Conservation (phyloP, 2,329 filamentous ascomycete species). For the Aspergillus sp. region DNA sequence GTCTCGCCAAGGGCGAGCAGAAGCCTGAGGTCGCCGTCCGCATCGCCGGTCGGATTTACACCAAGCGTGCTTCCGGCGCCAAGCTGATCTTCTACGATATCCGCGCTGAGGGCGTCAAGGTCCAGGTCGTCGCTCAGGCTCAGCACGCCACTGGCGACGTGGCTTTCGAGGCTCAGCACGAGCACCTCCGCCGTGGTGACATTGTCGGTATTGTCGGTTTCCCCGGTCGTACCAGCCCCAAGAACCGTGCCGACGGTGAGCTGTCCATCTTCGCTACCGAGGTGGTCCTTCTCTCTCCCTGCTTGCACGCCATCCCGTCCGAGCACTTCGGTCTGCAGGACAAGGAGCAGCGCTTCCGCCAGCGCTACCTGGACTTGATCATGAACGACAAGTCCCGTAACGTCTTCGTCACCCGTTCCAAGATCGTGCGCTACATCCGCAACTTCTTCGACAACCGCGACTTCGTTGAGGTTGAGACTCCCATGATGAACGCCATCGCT, state of each 20-base stretch:
- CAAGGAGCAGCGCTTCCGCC: conserved; percentile 86
- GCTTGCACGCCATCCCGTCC: conserved; percentile 79
- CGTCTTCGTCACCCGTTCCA: conserved; percentile 80
- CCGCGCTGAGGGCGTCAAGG: conserved; percentile 70
- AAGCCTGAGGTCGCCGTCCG: conserved; percentile 73
- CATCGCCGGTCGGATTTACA: conserved; percentile 85
- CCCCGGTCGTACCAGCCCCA: conserved; percentile 82
- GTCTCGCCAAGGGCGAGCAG: conserved; percentile 83
- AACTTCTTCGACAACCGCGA: conserved; percentile 83
- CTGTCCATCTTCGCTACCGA: conserved; percentile 90
- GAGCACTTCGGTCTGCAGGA: conserved; percentile 96
- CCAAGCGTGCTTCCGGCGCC: conserved; percentile 75
- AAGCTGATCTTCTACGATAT: conserved; percentile 94
- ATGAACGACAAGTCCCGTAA: conserved; percentile 89
- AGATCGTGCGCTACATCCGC: conserved; percentile 86
- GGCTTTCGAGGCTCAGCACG: conserved; percentile 84
- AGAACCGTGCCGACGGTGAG: conserved; percentile 85
- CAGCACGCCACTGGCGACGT: conserved; percentile 71
- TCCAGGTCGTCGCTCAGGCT: conserved; percentile 91
- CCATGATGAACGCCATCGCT: conserved; percentile 95
- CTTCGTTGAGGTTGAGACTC: conserved; percentile 93
- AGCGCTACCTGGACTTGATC: conserved; percentile 92
- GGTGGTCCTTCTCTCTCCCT: conserved; percentile 82
- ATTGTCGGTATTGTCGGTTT: conserved; percentile 86
- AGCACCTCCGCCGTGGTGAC: conserved; percentile 85